phyloP scores from a whole-genome alignment of 257 asterid genomes.

The Nicotiana paniculata region DNA sequence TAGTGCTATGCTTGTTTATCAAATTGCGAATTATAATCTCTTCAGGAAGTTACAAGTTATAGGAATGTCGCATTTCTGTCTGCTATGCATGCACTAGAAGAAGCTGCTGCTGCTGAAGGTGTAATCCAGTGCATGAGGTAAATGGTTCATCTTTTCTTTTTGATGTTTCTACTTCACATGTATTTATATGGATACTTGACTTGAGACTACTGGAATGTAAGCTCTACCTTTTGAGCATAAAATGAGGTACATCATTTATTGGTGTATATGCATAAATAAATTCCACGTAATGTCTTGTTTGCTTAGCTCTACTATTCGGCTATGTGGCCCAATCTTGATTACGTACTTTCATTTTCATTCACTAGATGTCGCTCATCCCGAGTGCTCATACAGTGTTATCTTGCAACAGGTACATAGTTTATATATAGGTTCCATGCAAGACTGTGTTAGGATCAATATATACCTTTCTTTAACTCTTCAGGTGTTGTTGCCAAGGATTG shows the following conservation, averaged over 20 bases:
- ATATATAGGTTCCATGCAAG: not conserved
- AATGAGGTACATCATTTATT: not conserved
- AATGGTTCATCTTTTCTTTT: not conserved
- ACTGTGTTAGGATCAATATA: not conserved
- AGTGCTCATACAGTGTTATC: not conserved
- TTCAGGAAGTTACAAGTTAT: slow-evolving; percentile 52
- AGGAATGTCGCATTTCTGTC: slow-evolving; percentile 43
- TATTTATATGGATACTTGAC: not conserved
- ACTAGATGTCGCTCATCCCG: not conserved
- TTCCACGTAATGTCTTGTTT: not conserved
- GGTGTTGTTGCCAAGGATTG: not conserved
- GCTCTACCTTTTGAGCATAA: not conserved
- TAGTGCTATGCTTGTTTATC: not conserved
- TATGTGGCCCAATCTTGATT: not conserved
- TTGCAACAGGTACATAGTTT: not conserved
- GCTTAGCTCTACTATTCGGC: not conserved
- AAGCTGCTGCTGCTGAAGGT: slow-evolving; percentile 59
- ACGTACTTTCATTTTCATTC: not conserved
- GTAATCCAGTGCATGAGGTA: slow-evolving; percentile 75
- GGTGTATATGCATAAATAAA: not conserved
- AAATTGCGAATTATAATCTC: not conserved
- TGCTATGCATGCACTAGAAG: slow-evolving; percentile 79
- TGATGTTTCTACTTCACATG: not conserved
- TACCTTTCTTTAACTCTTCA: not conserved
- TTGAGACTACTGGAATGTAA: not conserved